These are phyloP conservation scores for Dipodascus albidus DNA, from an alignment of 805 yeast genomes.

Conservation along the genomic window DNA sequence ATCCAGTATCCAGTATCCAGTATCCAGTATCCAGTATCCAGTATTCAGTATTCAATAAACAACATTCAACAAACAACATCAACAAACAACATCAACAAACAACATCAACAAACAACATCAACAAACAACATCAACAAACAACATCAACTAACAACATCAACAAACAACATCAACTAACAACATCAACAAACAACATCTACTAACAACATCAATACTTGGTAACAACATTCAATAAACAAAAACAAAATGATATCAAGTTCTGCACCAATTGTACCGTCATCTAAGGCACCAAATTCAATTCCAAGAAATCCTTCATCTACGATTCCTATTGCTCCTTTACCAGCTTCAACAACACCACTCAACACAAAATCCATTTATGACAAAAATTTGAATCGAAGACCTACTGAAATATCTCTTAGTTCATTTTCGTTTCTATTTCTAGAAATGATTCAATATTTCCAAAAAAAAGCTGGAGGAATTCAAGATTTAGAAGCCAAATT, in stretches of 20 bases:
- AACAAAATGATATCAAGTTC: conserved; percentile 6
- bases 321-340: conserved; percentile 11
- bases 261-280: conserved; percentile 18
- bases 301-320: conserved; percentile 28
- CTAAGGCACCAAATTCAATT: conserved; percentile 24
- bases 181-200: no score
- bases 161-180: no score
- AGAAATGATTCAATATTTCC: conserved; percentile 56
- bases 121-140: no score
- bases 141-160: no score
- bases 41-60: no score
- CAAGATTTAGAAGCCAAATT: conserved; percentile 52
- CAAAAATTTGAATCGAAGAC: conserved; percentile 51
- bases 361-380: conserved; percentile 42
- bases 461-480: conserved; percentile 38
- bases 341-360: neutral
- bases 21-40: no score
- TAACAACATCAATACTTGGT: no score
- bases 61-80: no score
- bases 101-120: no score
- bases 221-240: no score
- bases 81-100: no score
- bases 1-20: no score
- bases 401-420: conserved; percentile 55
- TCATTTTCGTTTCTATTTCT: conserved; percentile 58